Evolutionary conservation across 805 yeast species (phyloP).

Genomic region (Metschnikowia reukaufii): DNA sequence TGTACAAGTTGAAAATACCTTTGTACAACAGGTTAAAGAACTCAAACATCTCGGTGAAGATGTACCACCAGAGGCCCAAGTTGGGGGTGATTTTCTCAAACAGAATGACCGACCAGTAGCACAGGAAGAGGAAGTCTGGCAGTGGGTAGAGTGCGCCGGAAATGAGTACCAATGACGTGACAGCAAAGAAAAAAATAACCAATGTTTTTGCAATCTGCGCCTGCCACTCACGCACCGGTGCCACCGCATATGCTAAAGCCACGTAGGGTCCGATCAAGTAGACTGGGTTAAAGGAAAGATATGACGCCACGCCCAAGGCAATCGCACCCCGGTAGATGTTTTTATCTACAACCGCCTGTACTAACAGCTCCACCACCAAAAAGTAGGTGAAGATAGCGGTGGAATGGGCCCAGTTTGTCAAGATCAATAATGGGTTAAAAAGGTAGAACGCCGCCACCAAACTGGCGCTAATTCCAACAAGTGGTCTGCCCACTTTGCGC

Average conservation of each 20-base stretch:
- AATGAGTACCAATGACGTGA: slow-evolving; percentile 29
- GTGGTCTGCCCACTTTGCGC: slow-evolving; percentile 17
- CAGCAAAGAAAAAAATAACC: slow-evolving; percentile 15
- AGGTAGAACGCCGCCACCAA: slow-evolving; percentile 63
- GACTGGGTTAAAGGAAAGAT: slow-evolving; percentile 62
- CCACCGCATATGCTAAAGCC: slow-evolving; percentile 30
- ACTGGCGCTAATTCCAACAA: slow-evolving; percentile 36
- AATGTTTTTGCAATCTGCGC: slow-evolving; percentile 10
- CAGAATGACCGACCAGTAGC: slow-evolving; percentile 55
- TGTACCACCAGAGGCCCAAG: slow-evolving; percentile 98
- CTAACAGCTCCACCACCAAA: slow-evolving; percentile 49
- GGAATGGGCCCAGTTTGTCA: slow-evolving; percentile 69
- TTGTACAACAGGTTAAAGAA: slow-evolving; percentile 81
- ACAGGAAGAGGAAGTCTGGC: slow-evolving; percentile 39
- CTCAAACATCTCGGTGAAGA: slow-evolving; percentile 92
- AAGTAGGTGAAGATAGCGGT: slow-evolving; percentile 61
- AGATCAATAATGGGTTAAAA: slow-evolving; percentile 76
- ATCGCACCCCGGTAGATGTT: slow-evolving; percentile 47
- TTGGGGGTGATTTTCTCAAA: slow-evolving; percentile 82
- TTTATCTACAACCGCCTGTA: slow-evolving; percentile 42
- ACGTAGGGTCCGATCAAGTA: slow-evolving; percentile 61
- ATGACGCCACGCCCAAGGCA: slow-evolving; percentile 60
- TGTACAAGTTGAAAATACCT: slow-evolving; percentile 77
- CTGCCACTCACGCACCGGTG: slow-evolving; percentile 15
- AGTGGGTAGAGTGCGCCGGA: slow-evolving; percentile 38